phyloP scores from a whole-genome alignment of 257 asterid species.

The Eucommia ulmoides region DNA sequence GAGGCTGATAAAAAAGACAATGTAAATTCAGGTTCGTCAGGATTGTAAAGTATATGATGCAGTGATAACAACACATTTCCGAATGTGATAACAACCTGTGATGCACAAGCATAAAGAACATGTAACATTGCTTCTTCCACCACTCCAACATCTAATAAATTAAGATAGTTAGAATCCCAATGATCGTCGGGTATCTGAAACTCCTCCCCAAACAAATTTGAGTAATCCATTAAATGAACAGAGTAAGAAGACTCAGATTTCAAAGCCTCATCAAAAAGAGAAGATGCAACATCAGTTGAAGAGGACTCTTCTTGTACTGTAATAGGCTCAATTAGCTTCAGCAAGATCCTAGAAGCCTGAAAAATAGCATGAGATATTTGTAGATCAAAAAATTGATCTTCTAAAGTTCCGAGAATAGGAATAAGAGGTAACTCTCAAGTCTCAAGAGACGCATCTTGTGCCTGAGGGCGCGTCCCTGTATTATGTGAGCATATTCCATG shows the following conservation, averaged over 20 bases:
- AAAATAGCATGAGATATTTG: constrained; percentile 2
- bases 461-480: no score
- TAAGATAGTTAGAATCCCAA: constrained; percentile 48
- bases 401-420: constrained; percentile 7
- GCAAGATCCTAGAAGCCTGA: constrained; percentile 68
- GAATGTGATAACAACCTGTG: constrained; percentile 64
- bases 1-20: constrained; percentile 32
- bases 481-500: no score
- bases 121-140: constrained; percentile 94
- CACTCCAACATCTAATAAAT: constrained; percentile 58
- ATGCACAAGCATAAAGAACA: constrained; percentile 84
- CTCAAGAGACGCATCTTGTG: no score
- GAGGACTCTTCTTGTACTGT: constrained; percentile 29
- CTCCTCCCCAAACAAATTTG: constrained; percentile 76
- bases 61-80: background rate
- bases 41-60: background rate
- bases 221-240: constrained; percentile 45
- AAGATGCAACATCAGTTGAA: constrained; percentile 26
- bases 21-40: background rate
- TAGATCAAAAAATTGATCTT: background rate
- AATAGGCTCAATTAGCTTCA: constrained; percentile 43
- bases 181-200: constrained; percentile 45
- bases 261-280: constrained; percentile 41
- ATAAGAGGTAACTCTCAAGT: constrained; percentile 1
- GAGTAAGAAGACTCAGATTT: constrained; percentile 27